Conservation (phyloP, 805 yeast genomes). For the Kluyveromyces siamensis region DNA sequence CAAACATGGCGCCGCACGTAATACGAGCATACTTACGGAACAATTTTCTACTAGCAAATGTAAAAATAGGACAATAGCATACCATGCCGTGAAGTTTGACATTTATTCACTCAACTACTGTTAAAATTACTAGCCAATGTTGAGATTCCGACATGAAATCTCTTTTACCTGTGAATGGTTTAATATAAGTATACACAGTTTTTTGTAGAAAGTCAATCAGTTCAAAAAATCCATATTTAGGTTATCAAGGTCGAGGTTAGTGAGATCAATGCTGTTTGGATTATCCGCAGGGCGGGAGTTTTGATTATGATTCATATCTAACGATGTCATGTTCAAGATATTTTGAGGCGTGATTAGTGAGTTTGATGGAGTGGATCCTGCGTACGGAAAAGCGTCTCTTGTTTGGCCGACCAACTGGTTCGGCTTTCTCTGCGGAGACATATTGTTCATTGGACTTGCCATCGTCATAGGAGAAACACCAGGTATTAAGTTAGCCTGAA, state of each 20-base stretch:
- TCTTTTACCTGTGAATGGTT: no score
- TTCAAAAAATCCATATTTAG: slow-evolving; percentile 26
- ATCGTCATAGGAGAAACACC: slow-evolving; percentile 17
- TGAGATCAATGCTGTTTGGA: slow-evolving; percentile 10
- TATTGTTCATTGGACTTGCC: slow-evolving; percentile 16
- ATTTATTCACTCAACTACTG: no score
- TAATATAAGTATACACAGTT: no score
- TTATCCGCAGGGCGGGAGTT: slow-evolving; percentile 2
- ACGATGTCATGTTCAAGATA: slow-evolving; percentile 7
- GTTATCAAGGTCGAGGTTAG: slow-evolving; percentile 21
- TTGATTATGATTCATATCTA: slow-evolving; percentile 7
- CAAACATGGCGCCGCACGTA: no score
- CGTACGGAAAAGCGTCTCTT: neutral
- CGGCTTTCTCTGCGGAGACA: slow-evolving; percentile 10
- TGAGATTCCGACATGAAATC: no score
- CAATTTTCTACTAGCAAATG: no score
- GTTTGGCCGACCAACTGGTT: neutral
- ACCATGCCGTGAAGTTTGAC: neutral
- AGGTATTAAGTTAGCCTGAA: slow-evolving; percentile 2
- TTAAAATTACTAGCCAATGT: no score
- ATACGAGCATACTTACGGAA: no score
- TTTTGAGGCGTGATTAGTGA: slow-evolving; percentile 7
- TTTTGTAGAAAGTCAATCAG: neutral
- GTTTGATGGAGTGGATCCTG: neutral
- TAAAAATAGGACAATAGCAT: no score